These are phyloP conservation scores for Hanseniaspora pseudoguilliermondii DNA, from an alignment of 805 yeast genomes.

Conservation along the genomic window DNA sequence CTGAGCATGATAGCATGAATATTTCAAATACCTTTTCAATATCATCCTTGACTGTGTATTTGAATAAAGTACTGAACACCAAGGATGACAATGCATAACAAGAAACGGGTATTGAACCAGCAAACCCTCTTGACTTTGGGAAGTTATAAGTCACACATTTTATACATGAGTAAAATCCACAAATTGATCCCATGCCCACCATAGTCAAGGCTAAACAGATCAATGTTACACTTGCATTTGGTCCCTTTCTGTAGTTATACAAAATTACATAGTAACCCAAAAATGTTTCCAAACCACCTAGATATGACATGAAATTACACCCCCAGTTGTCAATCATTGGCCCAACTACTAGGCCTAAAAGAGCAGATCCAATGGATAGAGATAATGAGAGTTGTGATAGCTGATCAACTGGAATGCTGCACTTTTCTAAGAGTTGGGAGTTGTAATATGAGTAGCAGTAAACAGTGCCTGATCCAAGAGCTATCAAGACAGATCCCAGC, in stretches of 20 bases:
- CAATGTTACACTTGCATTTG: constrained; percentile 30
- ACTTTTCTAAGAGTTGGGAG: constrained; percentile 50
- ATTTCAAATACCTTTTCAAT: constrained; percentile 45
- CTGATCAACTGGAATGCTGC: constrained; percentile 45
- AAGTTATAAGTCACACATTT: constrained; percentile 43
- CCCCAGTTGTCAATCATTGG: constrained; percentile 50
- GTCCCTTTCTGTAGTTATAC: constrained; percentile 31
- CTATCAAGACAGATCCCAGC: constrained; percentile 33
- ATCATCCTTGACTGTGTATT: constrained; percentile 38
- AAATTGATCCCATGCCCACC: constrained; percentile 54
- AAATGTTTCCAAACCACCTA: constrained; percentile 46
- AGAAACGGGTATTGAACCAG: constrained; percentile 56
- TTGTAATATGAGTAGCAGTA: constrained; percentile 65
- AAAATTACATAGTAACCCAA: constrained; percentile 42
- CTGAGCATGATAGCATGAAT: constrained; percentile 39
- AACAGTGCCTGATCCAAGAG: constrained; percentile 63
- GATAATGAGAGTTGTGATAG: constrained; percentile 55
- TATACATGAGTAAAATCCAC: constrained; percentile 47
- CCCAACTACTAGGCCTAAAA: constrained; percentile 65
- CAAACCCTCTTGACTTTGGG: constrained; percentile 57
- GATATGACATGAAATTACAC: constrained; percentile 37
- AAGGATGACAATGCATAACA: constrained; percentile 62
- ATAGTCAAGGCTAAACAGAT: constrained; percentile 39
- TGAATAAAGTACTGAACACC: constrained; percentile 45
- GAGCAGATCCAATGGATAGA: constrained; percentile 49